Evolutionary conservation across 305 asterid species (phyloP).

Genomic region (Solanum hybrid): DNA sequence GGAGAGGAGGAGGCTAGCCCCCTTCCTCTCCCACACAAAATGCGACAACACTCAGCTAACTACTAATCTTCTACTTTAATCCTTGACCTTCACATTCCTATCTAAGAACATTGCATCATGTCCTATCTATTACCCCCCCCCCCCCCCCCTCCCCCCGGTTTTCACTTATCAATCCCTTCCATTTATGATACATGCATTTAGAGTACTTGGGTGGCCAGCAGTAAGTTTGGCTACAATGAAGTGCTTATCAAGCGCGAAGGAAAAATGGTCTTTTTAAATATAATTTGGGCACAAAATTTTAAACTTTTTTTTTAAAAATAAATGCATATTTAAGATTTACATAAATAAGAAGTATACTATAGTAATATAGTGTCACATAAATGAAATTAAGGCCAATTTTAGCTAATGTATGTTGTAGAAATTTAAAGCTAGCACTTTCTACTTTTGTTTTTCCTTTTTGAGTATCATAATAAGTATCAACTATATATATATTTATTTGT

Average conservation of each 20-base stretch:
- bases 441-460: not conserved
- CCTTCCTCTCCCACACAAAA: not conserved
- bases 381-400: not conserved
- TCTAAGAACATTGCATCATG: not conserved
- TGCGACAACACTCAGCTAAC: not conserved
- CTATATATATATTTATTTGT: not conserved
- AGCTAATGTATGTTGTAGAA: not conserved
- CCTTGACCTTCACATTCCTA: not conserved
- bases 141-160: too few relatives aligned
- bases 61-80: not conserved
- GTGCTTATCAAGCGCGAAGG: not conserved
- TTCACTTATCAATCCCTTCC: not conserved
- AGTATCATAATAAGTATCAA: not conserved
- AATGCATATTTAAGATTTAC: not conserved
- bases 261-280: not conserved
- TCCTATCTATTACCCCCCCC: not conserved
- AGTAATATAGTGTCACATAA: not conserved
- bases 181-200: not conserved
- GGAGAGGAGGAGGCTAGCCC: not conserved
- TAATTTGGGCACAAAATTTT: not conserved
- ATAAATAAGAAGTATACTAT: not conserved
- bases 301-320: not conserved
- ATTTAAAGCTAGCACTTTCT: not conserved
- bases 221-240: not conserved
- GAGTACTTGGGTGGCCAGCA: not conserved